A percentile compares a stretch with the other conserved stretches of the same genome.
Evolutionary conservation across 2,329 filamentous ascomycete species (phyloP).

Genomic region (Falciphora oryzae): DNA sequence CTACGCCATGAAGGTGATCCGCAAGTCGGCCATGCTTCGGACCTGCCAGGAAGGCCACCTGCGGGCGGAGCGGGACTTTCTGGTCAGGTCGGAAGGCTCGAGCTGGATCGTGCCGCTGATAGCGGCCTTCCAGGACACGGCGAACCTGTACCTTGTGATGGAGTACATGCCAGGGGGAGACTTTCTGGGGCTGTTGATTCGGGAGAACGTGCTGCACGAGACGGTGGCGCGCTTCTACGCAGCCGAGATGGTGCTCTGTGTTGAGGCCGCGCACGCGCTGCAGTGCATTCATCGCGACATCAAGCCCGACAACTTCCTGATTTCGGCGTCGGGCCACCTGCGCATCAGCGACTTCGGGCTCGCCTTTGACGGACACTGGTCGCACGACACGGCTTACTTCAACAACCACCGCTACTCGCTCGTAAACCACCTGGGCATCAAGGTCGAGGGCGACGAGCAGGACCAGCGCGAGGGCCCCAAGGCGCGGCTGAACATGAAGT

Average conservation of each 20-base stretch:
- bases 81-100: constrained; percentile 83
- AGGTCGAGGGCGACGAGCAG: constrained; percentile 65
- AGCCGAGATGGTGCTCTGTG: constrained; percentile 91
- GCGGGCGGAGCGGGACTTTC: constrained; percentile 83
- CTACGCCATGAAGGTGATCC: constrained; percentile 96
- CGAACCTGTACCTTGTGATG: constrained; percentile 89
- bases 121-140: constrained; percentile 80
- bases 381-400: constrained; percentile 83
- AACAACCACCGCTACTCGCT: constrained; percentile 76
- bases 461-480: constrained; percentile 53
- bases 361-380: constrained; percentile 93
- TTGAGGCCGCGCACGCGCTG: constrained; percentile 85
- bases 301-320: constrained; percentile 96
- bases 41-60: constrained; percentile 91
- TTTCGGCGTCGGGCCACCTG: constrained; percentile 79
- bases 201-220: constrained; percentile 78
- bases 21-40: constrained; percentile 86
- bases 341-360: constrained; percentile 97
- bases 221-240: constrained; percentile 77
- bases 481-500: constrained; percentile 28
- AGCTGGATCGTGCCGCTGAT: constrained; percentile 83
- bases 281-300: constrained; percentile 92
- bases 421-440: constrained; percentile 68
- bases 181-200: constrained; percentile 79
- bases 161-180: constrained; percentile 98